Conservation (phyloP, 768 basidiomycete species). For the Gymnopilus junonius region DNA sequence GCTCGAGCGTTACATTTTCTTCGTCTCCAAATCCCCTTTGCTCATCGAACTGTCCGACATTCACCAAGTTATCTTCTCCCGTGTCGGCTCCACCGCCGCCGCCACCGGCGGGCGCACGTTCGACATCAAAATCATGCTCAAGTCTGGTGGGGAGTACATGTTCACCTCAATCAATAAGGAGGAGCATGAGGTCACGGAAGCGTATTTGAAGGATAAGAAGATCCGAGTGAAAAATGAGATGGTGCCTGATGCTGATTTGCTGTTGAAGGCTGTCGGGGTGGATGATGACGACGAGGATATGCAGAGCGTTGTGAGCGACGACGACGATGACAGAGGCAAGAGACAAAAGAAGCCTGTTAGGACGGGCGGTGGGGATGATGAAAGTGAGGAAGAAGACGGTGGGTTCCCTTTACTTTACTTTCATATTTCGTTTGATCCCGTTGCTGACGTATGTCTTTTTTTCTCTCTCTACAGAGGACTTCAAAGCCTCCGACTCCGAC, state of each 20-base stretch:
- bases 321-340: slow-evolving; percentile 47
- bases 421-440: slow-evolving; percentile 3
- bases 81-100: slow-evolving; percentile 79
- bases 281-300: slow-evolving; percentile 77
- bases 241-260: slow-evolving; percentile 82
- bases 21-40: slow-evolving; percentile 94
- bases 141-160: slow-evolving; percentile 81
- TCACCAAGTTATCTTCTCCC: slow-evolving; percentile 89
- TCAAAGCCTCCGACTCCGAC: slow-evolving; percentile 85
- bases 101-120: slow-evolving; percentile 85
- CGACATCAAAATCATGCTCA: slow-evolving; percentile 88
- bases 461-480: slow-evolving; percentile 68
- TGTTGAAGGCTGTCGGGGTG: slow-evolving; percentile 64
- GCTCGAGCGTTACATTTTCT: slow-evolving; percentile 97
- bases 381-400: slow-evolving; percentile 81
- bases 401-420: background rate
- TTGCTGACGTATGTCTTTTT: background rate
- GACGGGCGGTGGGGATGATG: slow-evolving; percentile 61
- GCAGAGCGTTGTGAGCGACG: slow-evolving; percentile 79
- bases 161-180: slow-evolving; percentile 97
- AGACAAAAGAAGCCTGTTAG: slow-evolving; percentile 41
- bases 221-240: slow-evolving; percentile 96
- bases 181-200: slow-evolving; percentile 85
- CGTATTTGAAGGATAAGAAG: slow-evolving; percentile 89
- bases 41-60: slow-evolving; percentile 90